Percentiles rank a stretch among this genome's conserved stretches.
These are phyloP conservation scores for Avena eriantha DNA, from an alignment of 176 grass and related monocot species.

Conservation along the genomic window DNA sequence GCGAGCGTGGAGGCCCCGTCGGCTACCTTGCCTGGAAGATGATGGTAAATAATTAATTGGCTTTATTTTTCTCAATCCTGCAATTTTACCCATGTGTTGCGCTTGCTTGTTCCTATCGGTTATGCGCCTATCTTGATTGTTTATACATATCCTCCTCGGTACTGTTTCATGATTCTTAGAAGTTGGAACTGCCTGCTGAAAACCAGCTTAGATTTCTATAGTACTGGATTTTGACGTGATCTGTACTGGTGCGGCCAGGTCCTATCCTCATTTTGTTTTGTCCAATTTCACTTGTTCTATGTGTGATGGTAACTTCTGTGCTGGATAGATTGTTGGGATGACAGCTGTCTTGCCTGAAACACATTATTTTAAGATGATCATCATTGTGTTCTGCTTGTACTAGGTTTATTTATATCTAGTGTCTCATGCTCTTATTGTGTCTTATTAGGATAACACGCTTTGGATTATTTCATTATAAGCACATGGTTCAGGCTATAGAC, in stretches of 20 bases:
- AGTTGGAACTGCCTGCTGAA: neutral
- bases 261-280: conserved; percentile 3
- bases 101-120: neutral
- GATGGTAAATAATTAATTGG: conserved; percentile 74
- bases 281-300: conserved; percentile 5
- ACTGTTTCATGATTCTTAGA: neutral
- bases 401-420: conserved; percentile 17
- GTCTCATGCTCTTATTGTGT: neutral
- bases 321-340: conserved; percentile 21
- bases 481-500: conserved; percentile 8
- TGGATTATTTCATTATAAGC: neutral
- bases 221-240: conserved; percentile 1
- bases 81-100: neutral
- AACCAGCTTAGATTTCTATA: neutral
- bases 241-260: neutral
- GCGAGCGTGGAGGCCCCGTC: conserved; percentile 69
- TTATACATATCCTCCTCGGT: neutral
- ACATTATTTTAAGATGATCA: conserved; percentile 11
- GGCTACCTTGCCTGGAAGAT: conserved; percentile 94
- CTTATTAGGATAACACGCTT: neutral
- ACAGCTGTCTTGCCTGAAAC: neutral
- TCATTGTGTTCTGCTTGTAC: neutral
- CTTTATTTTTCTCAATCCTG: neutral
- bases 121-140: neutral
- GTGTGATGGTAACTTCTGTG: neutral